phyloP scores from a whole-genome alignment of 2,329 filamentous ascomycete genomes.

The Pseudogymnoascus sp. region DNA sequence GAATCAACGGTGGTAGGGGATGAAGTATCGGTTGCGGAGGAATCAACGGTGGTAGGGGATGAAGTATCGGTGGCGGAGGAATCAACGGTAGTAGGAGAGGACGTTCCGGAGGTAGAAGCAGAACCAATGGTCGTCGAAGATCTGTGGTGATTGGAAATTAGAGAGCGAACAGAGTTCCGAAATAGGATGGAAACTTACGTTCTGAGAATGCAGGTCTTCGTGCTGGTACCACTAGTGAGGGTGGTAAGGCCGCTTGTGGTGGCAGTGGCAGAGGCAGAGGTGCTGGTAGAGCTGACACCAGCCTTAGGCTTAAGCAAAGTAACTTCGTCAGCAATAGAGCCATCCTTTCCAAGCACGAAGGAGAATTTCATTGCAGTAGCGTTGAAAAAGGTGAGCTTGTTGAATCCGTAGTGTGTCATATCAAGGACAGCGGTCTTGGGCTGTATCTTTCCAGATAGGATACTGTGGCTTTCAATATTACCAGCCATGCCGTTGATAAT shows the following conservation, averaged over 20 bases:
- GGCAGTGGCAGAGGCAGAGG: background rate
- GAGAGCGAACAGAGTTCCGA: background rate
- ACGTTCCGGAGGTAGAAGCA: background rate
- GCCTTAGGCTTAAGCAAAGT: constrained; percentile 28
- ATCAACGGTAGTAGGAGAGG: background rate
- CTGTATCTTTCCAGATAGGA: constrained; percentile 30
- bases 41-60: background rate
- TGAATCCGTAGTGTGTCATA: constrained; percentile 42
- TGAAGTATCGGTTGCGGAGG: background rate
- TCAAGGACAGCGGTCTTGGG: constrained; percentile 41
- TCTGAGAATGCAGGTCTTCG: background rate
- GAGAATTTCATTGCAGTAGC: constrained; percentile 37
- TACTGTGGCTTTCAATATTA: constrained; percentile 44
- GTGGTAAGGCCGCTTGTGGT: constrained; percentile 6
- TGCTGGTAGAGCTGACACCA: background rate
- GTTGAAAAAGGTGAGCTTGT: constrained; percentile 39
- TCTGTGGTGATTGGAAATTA: background rate
- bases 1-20: background rate
- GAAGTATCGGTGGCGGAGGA: background rate
- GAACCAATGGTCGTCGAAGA: background rate
- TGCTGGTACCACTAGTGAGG: background rate
- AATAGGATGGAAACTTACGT: background rate
- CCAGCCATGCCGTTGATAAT: constrained; percentile 48
- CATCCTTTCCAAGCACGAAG: constrained; percentile 38
- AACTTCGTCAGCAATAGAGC: constrained; percentile 35